phyloP scores from a whole-genome alignment of 1,284 basidiomycete genomes.

The Volvariella surrecta region DNA sequence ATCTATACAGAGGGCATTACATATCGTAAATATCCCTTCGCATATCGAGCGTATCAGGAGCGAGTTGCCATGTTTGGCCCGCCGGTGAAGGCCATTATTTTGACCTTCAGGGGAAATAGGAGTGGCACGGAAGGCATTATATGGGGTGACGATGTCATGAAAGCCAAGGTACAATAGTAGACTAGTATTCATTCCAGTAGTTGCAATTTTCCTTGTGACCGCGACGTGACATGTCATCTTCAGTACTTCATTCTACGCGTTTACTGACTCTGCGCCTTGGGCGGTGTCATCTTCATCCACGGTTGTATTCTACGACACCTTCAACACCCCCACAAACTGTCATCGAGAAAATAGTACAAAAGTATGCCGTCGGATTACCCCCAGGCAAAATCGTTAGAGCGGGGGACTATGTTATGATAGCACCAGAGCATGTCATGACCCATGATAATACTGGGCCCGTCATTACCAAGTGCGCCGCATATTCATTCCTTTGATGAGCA shows the following conservation, averaged over 20 bases:
- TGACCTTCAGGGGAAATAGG: constrained; percentile 15
- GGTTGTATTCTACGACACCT: constrained; percentile 13
- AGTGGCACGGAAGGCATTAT: constrained; percentile 20
- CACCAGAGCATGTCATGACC: constrained; percentile 95
- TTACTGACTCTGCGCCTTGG: background rate
- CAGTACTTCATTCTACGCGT: constrained; percentile 3
- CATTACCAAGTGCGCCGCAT: constrained; percentile 73
- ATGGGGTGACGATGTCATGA: constrained; percentile 18
- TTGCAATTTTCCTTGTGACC: too few relatives aligned
- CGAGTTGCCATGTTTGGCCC: constrained; percentile 76
- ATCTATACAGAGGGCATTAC: constrained; percentile 78
- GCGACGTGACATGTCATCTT: background rate
- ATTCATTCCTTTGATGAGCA: constrained; percentile 3
- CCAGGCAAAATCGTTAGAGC: constrained; percentile 74
- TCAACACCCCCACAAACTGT: constrained; percentile 68
- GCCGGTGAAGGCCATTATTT: constrained; percentile 18
- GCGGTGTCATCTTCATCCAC: background rate
- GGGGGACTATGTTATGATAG: constrained; percentile 99
- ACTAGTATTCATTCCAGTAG: too few relatives aligned
- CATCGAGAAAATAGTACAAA: constrained; percentile 98
- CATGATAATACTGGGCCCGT: constrained; percentile 98
- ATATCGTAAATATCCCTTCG: constrained; percentile 62
- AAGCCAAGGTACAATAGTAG: too few relatives aligned
- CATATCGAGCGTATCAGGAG: constrained; percentile 65
- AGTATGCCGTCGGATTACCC: constrained; percentile 86